These are phyloP conservation scores for Rutidosis leptorrhynchoides DNA, from an alignment of 129 eudicot genomes.

Conservation along the genomic window DNA sequence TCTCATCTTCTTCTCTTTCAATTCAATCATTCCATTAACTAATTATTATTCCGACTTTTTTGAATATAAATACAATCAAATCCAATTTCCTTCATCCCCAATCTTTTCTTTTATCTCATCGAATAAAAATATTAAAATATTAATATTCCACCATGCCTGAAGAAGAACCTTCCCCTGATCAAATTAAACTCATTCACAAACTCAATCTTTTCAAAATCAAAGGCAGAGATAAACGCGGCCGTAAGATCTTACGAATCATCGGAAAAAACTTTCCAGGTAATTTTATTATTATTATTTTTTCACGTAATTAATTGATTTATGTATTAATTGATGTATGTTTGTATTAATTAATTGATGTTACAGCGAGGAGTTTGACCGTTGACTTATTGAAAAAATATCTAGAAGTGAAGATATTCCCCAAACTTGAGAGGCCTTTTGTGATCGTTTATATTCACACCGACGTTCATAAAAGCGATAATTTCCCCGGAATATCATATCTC, in stretches of 20 bases:
- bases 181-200: slow-evolving; percentile 41
- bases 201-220: slow-evolving; percentile 56
- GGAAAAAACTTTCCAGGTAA: slow-evolving; percentile 69
- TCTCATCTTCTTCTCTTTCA: slow-evolving; percentile 9
- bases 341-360: too few relatives aligned
- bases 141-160: slow-evolving; percentile 29
- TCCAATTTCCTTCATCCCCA: background rate
- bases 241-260: slow-evolving; percentile 44
- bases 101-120: background rate
- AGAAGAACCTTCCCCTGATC: slow-evolving; percentile 21
- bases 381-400: slow-evolving; percentile 61
- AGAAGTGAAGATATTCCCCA: slow-evolving; percentile 60
- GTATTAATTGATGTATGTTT: background rate
- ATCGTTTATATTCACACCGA: slow-evolving; percentile 80
- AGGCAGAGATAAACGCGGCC: slow-evolving; percentile 61
- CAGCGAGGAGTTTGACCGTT: slow-evolving; percentile 51
- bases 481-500: slow-evolving; percentile 73
- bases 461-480: slow-evolving; percentile 59
- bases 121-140: background rate
- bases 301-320: background rate
- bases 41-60: background rate
- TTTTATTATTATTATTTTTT: background rate
- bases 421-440: slow-evolving; percentile 45
- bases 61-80: background rate
- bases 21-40: background rate